phyloP scores from a whole-genome alignment of 352 stramenopile genomes.

The Globisporangium splendens region DNA sequence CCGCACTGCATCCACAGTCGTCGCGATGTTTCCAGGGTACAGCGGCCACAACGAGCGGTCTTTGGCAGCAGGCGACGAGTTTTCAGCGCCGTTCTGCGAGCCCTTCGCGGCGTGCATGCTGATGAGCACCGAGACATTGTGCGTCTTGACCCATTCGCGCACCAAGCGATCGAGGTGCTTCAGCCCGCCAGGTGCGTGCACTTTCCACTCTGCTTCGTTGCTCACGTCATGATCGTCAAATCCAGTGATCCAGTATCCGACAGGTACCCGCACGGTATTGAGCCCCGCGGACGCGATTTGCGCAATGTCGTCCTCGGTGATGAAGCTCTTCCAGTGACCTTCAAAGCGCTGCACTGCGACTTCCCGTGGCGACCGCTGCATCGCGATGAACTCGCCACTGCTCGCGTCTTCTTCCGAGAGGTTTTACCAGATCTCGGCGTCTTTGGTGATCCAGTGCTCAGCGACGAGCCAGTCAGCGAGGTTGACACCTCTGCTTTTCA shows the following conservation, averaged over 20 bases:
- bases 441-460: slow-evolving; percentile 31
- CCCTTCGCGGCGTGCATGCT: slow-evolving; percentile 51
- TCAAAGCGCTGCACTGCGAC: neutral
- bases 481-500: slow-evolving; percentile 23
- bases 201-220: slow-evolving; percentile 33
- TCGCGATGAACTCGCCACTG: slow-evolving; percentile 7
- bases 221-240: slow-evolving; percentile 59
- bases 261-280: slow-evolving; percentile 78
- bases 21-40: slow-evolving; percentile 18
- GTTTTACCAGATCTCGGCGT: slow-evolving; percentile 22
- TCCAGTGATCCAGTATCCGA: slow-evolving; percentile 79
- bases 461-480: slow-evolving; percentile 32
- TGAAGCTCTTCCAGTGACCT: slow-evolving; percentile 27
- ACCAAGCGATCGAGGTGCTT: slow-evolving; percentile 57
- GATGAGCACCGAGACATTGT: slow-evolving; percentile 55
- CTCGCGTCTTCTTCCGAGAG: neutral
- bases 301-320: slow-evolving; percentile 64
- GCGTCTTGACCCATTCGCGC: slow-evolving; percentile 32
- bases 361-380: slow-evolving; percentile 14
- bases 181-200: slow-evolving; percentile 41
- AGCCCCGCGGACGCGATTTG: slow-evolving; percentile 56
- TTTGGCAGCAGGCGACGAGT: slow-evolving; percentile 47
- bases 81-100: slow-evolving; percentile 48
- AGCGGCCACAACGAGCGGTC: slow-evolving; percentile 16
- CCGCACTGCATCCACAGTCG: slow-evolving; percentile 20